These are phyloP conservation scores for Tolypocladium paradoxum DNA, from an alignment of 2,329 filamentous ascomycete genomes.

Conservation along the genomic window DNA sequence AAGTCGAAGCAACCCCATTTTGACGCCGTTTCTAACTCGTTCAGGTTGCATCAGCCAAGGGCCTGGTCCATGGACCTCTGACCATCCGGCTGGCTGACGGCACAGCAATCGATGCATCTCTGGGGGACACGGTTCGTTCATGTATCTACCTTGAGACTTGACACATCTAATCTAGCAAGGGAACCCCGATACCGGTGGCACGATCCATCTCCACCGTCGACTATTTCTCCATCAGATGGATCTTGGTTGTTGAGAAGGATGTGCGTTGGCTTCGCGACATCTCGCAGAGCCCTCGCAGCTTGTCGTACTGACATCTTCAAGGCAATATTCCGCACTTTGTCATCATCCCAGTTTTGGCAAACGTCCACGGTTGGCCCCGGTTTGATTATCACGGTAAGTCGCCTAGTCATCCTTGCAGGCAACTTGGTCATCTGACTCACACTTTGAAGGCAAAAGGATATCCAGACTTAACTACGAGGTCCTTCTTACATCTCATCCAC, in stretches of 20 bases:
- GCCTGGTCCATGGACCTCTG: slow-evolving; percentile 52
- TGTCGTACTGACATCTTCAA: slow-evolving; percentile 21
- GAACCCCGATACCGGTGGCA: slow-evolving; percentile 47
- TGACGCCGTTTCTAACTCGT: slow-evolving; percentile 5
- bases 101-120: slow-evolving; percentile 21
- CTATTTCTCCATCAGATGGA: slow-evolving; percentile 43
- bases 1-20: slow-evolving; percentile 11
- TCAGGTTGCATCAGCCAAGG: slow-evolving; percentile 64
- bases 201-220: slow-evolving; percentile 38
- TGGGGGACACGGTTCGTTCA: slow-evolving; percentile 16
- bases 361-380: slow-evolving; percentile 40
- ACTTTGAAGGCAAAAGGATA: slow-evolving; percentile 63
- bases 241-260: slow-evolving; percentile 73
- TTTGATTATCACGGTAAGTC: slow-evolving; percentile 55
- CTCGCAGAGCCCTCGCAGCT: background rate
- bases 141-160: background rate
- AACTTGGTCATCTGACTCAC: background rate
- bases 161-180: slow-evolving; percentile 29
- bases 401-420: background rate
- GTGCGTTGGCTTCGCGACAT: slow-evolving; percentile 23
- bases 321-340: slow-evolving; percentile 66
- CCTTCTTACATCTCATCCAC: slow-evolving; percentile 48
- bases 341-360: slow-evolving; percentile 44
- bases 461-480: slow-evolving; percentile 61
- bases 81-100: slow-evolving; percentile 34